Percentiles rank a stretch among this genome's conserved stretches.
Conservation (phyloP, 225 moss, liverwort and hornwort genomes). For the Polytrichum formosum region DNA sequence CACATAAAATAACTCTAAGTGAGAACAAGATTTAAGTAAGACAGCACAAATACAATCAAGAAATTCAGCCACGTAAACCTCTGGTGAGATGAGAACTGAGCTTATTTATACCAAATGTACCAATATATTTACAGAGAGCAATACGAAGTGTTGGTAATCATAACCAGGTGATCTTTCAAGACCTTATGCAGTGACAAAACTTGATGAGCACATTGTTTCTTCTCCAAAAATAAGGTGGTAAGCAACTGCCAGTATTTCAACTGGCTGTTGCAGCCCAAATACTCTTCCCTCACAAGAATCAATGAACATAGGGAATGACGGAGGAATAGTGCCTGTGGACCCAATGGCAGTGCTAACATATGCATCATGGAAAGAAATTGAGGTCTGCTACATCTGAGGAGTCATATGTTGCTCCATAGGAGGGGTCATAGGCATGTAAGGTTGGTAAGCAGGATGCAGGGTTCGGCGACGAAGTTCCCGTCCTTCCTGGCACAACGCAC, state of each 20-base stretch:
- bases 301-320: not conserved
- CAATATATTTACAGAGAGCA: not conserved
- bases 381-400: constrained; percentile 12
- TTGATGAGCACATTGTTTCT: not conserved
- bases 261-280: not conserved
- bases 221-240: not conserved
- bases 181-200: not conserved
- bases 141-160: not conserved
- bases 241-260: not conserved
- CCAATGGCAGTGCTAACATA: too few relatives aligned
- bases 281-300: not conserved
- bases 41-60: too few relatives aligned
- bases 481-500: constrained; percentile 78
- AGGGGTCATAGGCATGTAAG: constrained; percentile 48
- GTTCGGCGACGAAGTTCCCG: constrained; percentile 85
- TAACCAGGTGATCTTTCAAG: not conserved
- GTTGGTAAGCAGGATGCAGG: constrained; percentile 52
- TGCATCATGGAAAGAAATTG: too few relatives aligned
- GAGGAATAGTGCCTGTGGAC: too few relatives aligned
- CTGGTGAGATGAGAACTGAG: too few relatives aligned
- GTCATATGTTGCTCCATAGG: constrained; percentile 58
- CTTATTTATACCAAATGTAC: too few relatives aligned
- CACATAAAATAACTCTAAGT: too few relatives aligned
- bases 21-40: too few relatives aligned
- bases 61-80: too few relatives aligned